These are phyloP conservation scores for Pythium scleroteichum DNA, from an alignment of 352 stramenopile genomes.

Conservation along the genomic window DNA sequence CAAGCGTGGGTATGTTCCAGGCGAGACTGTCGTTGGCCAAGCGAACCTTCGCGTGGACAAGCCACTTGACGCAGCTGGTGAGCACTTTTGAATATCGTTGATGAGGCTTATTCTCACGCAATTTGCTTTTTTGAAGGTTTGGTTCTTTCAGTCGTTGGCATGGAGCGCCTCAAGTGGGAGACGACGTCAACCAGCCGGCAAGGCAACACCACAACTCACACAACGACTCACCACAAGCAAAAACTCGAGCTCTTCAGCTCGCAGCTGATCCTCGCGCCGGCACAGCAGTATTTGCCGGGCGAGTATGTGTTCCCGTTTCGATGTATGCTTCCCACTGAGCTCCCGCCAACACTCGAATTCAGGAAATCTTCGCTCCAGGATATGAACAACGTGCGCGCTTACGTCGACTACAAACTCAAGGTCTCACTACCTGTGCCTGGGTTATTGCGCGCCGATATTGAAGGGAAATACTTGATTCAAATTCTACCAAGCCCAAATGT, in stretches of 20 bases:
- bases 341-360: slow-evolving; percentile 17
- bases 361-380: slow-evolving; percentile 6
- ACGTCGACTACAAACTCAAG: slow-evolving; percentile 23
- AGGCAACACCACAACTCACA: neutral
- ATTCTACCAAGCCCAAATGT: slow-evolving; percentile 6
- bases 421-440: slow-evolving; percentile 7
- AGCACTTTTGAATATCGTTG: no score
- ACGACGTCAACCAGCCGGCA: slow-evolving; percentile 2
- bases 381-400: slow-evolving; percentile 18
- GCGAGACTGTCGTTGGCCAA: slow-evolving; percentile 14
- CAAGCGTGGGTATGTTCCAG: slow-evolving; percentile 12
- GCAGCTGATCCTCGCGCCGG: slow-evolving; percentile 1
- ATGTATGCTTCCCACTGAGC: slow-evolving; percentile 8
- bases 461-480: slow-evolving; percentile 4
- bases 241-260: slow-evolving; percentile 21
- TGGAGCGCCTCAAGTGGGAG: slow-evolving; percentile 24
- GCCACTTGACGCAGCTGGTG: slow-evolving; percentile 4
- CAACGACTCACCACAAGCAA: slow-evolving; percentile 17
- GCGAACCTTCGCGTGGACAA: slow-evolving; percentile 7
- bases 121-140: neutral
- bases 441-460: slow-evolving; percentile 14
- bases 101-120: neutral
- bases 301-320: slow-evolving; percentile 20
- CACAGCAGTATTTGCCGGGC: slow-evolving; percentile 13
- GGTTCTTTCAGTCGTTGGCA: slow-evolving; percentile 13